These are phyloP conservation scores for Pseudocercospora fuligena DNA, from an alignment of 2,329 filamentous ascomycete genomes.

Conservation along the genomic window DNA sequence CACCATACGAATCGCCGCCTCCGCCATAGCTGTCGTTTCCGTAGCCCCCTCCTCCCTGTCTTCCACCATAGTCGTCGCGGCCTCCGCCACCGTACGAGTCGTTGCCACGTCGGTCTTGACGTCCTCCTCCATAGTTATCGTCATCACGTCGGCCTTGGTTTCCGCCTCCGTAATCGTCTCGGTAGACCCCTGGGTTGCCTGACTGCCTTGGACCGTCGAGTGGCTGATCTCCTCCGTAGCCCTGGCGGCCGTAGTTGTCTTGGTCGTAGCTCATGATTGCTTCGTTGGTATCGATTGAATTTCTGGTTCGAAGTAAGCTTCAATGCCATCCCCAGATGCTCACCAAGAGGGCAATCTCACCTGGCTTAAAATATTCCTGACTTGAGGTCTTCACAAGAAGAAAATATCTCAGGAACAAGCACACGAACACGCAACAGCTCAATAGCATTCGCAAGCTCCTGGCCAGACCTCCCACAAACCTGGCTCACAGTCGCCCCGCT, in stretches of 20 bases:
- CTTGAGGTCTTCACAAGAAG: neutral
- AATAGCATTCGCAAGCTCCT: neutral
- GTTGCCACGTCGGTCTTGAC: conserved; percentile 15
- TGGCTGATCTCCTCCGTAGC: conserved; percentile 32
- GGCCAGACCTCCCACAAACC: neutral
- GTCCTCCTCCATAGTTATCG: conserved; percentile 28
- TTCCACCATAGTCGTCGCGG: conserved; percentile 22
- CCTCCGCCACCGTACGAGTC: conserved; percentile 23
- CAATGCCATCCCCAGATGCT: neutral
- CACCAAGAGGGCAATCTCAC: neutral
- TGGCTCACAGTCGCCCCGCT: neutral
- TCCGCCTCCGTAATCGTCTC: conserved; percentile 26
- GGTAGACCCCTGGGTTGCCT: too few relatives aligned
- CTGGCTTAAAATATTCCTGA: neutral
- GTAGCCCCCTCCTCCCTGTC: conserved; percentile 23
- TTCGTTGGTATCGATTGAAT: neutral
- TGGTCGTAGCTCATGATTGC: conserved; percentile 36
- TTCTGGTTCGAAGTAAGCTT: neutral
- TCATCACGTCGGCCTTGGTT: conserved; percentile 25
- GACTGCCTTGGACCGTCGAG: too few relatives aligned
- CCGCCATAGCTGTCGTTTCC: conserved; percentile 21
- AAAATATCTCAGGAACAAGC: neutral
- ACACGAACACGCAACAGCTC: neutral
- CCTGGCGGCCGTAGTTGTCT: conserved; percentile 35
- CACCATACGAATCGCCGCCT: conserved; percentile 27